phyloP scores from a whole-genome alignment of 2,329 filamentous ascomycete species.

The Exophiala bonariae region DNA sequence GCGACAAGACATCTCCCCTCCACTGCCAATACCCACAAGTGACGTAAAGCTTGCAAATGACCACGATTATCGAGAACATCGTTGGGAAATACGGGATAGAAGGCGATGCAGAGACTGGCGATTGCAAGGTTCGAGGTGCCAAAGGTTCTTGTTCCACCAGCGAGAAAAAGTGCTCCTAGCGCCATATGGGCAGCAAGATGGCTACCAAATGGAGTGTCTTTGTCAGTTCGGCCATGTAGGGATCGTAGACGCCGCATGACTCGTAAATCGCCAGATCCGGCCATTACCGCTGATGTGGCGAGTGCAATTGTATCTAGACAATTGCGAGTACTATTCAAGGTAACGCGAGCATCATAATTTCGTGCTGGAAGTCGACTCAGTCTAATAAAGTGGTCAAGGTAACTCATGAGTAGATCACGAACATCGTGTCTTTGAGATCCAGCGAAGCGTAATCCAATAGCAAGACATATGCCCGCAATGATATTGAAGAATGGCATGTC shows the following conservation, averaged over 20 bases:
- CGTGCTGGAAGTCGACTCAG: slow-evolving; percentile 65
- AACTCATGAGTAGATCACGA: slow-evolving; percentile 77
- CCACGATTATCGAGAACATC: slow-evolving; percentile 91
- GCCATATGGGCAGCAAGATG: slow-evolving; percentile 92
- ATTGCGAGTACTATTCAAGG: slow-evolving; percentile 79
- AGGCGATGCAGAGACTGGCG: slow-evolving; percentile 81
- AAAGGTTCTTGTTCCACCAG: slow-evolving; percentile 89
- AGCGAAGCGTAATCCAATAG: slow-evolving; percentile 69
- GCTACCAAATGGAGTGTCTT: slow-evolving; percentile 85
- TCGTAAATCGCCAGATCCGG: slow-evolving; percentile 84
- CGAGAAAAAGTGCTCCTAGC: slow-evolving; percentile 85
- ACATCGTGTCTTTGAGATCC: slow-evolving; percentile 70
- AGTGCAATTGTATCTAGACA: slow-evolving; percentile 87
- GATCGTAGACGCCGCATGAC: slow-evolving; percentile 83
- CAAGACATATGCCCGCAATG: slow-evolving; percentile 76
- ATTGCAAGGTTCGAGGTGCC: slow-evolving; percentile 84
- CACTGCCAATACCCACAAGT: slow-evolving; percentile 93
- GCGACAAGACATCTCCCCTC: slow-evolving; percentile 86
- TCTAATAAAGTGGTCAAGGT: slow-evolving; percentile 82
- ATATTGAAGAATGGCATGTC: slow-evolving; percentile 95
- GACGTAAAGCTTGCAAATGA: slow-evolving; percentile 92
- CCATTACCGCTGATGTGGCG: slow-evolving; percentile 86
- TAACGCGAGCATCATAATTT: slow-evolving; percentile 80
- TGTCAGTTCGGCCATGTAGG: slow-evolving; percentile 82
- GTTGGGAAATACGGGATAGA: slow-evolving; percentile 90